phyloP scores from a whole-genome alignment of 768 basidiomycete species.

The Tubosaeta brunneosetosa region DNA sequence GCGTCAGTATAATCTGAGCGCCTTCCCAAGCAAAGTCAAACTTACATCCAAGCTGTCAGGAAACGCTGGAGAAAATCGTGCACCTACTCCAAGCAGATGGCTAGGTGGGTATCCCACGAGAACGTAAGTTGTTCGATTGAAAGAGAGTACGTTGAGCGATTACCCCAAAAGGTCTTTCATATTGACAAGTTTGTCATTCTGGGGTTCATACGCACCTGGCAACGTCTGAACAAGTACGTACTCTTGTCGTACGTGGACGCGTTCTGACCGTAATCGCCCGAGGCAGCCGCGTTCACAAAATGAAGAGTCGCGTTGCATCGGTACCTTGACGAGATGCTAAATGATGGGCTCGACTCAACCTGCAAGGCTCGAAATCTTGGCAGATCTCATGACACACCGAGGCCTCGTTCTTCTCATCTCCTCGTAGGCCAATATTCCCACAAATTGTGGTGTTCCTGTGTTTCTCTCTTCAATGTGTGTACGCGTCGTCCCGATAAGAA shows the following conservation, averaged over 20 bases:
- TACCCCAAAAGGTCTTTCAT: not conserved
- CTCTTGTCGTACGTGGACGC: not conserved
- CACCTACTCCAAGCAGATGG: not conserved
- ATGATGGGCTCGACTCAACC: too few relatives aligned
- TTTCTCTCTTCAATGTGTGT: not conserved
- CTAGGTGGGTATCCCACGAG: not conserved
- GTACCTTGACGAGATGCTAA: not conserved
- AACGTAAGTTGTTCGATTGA: not conserved
- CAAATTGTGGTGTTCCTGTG: not conserved
- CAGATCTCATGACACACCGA: too few relatives aligned
- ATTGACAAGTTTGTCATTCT: conserved; percentile 16
- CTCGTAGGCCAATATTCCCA: conserved; percentile 6
- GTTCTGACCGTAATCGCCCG: too few relatives aligned
- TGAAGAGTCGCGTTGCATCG: not conserved
- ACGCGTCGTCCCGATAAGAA: not conserved
- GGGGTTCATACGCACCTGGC: not conserved
- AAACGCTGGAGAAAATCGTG: too few relatives aligned
- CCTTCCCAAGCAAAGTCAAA: too few relatives aligned
- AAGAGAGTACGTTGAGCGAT: not conserved
- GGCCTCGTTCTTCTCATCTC: not conserved
- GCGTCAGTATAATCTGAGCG: too few relatives aligned
- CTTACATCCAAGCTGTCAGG: too few relatives aligned
- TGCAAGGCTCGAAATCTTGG: too few relatives aligned
- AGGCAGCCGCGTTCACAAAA: too few relatives aligned
- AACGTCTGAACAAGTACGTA: not conserved